Evolutionary conservation across 1,284 basidiomycete genomes (phyloP).

Genomic region (Trichosporon coremiiforme): DNA sequence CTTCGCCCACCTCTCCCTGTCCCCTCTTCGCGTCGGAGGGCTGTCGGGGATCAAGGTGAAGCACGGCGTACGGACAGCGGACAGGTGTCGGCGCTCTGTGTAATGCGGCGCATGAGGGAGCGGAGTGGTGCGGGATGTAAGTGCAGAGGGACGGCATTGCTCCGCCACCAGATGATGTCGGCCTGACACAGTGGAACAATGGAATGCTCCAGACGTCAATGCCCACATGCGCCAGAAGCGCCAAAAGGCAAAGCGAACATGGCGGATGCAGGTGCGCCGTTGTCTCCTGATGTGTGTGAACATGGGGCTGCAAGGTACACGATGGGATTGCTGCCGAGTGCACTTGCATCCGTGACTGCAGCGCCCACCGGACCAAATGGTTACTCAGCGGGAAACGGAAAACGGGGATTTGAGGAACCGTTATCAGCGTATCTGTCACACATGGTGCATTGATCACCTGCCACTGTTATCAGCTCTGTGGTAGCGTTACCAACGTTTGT

Average conservation of each 20-base stretch:
- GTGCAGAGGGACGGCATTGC: background rate
- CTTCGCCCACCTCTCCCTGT: background rate
- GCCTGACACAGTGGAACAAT: background rate
- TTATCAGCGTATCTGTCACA: slow-evolving; percentile 12
- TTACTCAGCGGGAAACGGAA: background rate
- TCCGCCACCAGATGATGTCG: background rate
- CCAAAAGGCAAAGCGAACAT: background rate
- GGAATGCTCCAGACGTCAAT: background rate
- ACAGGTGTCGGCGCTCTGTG: background rate
- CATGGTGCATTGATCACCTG: background rate
- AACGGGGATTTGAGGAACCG: background rate
- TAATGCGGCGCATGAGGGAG: background rate
- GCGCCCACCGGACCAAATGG: background rate
- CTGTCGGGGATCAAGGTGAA: background rate
- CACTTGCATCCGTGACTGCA: background rate
- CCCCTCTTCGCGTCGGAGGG: background rate
- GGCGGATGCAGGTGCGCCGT: background rate
- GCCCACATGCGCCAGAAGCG: background rate
- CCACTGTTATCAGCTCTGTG: background rate
- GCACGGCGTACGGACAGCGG: background rate
- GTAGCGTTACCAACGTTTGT: slow-evolving; percentile 6
- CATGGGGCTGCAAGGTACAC: slow-evolving; percentile 1
- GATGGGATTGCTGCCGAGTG: background rate
- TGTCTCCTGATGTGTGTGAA: slow-evolving; percentile 5
- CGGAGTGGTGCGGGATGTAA: background rate